phyloP scores from a whole-genome alignment of 1,284 basidiomycete genomes.

The Ganoderma resinaceum region DNA sequence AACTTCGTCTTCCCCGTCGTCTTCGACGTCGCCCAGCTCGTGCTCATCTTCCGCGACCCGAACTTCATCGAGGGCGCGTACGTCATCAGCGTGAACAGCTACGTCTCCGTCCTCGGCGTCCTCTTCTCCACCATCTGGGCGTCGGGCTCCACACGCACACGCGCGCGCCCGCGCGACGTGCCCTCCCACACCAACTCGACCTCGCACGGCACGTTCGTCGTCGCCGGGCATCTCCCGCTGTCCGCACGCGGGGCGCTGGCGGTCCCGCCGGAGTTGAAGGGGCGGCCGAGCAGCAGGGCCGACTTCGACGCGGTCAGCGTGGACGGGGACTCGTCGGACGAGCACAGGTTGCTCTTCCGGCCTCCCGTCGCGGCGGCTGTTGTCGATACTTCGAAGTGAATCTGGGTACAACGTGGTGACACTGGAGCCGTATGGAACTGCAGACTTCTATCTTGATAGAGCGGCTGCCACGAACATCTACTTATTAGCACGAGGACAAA shows the following conservation, averaged over 20 bases:
- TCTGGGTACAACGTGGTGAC: neutral
- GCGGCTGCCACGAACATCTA: too few species aligned
- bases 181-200: neutral
- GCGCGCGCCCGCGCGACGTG: neutral
- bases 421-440: neutral
- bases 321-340: neutral
- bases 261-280: neutral
- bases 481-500: too few species aligned
- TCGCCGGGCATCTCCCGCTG: neutral
- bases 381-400: neutral
- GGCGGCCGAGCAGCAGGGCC: neutral
- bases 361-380: neutral
- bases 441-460: neutral
- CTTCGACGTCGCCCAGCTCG: constrained; percentile 36
- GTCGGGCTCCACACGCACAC: neutral
- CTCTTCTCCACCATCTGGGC: constrained; percentile 23
- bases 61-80: constrained; percentile 24
- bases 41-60: constrained; percentile 22
- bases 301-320: neutral
- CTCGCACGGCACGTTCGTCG: neutral
- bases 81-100: constrained; percentile 26
- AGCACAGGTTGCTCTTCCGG: neutral
- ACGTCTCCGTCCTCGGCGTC: constrained; percentile 31
- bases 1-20: constrained; percentile 43
- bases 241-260: neutral